phyloP scores from a whole-genome alignment of 257 asterid genomes.

The Gentiana straminea region DNA sequence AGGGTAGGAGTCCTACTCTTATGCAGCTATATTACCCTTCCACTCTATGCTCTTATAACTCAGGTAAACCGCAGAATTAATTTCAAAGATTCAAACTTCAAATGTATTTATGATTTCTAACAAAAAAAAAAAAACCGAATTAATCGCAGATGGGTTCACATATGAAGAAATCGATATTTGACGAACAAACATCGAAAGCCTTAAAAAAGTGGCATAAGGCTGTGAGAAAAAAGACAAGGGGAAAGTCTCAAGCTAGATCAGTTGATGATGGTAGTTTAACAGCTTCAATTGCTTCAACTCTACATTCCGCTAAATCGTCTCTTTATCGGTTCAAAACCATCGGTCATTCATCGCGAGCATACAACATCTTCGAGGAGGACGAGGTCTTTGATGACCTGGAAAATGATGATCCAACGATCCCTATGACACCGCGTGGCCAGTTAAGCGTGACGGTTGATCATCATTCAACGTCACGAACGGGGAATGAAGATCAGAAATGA shows the following conservation, averaged over 20 bases:
- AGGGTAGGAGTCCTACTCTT: conserved; percentile 65
- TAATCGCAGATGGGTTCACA: conserved; percentile 67
- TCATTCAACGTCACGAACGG: conserved; percentile 3
- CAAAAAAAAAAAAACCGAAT: background rate
- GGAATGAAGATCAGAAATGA: conserved; percentile 42
- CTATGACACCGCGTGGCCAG: conserved; percentile 30
- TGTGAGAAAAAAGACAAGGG: conserved; percentile 60
- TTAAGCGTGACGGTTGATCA: conserved; percentile 26
- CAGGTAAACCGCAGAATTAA: conserved; percentile 33
- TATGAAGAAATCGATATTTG: conserved; percentile 80
- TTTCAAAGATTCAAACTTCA: background rate
- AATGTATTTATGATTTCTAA: background rate
- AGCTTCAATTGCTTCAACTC: conserved; percentile 46
- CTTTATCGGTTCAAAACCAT: conserved; percentile 66
- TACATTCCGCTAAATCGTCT: conserved; percentile 33
- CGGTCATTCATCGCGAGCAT: conserved; percentile 40
- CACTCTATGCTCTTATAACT: conserved; percentile 76
- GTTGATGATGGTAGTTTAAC: conserved; percentile 58
- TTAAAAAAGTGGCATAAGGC: conserved; percentile 89
- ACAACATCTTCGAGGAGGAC: conserved; percentile 25
- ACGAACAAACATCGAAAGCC: conserved; percentile 86
- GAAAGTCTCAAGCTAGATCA: conserved; percentile 42
- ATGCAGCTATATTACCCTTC: conserved; percentile 78
- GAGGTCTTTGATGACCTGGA: conserved; percentile 45
- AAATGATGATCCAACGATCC: conserved; percentile 52